A percentile compares a stretch with the other conserved stretches of the same genome.
phyloP scores from a whole-genome alignment of 2,329 filamentous ascomycete species.

The Meredithiella fracta region DNA sequence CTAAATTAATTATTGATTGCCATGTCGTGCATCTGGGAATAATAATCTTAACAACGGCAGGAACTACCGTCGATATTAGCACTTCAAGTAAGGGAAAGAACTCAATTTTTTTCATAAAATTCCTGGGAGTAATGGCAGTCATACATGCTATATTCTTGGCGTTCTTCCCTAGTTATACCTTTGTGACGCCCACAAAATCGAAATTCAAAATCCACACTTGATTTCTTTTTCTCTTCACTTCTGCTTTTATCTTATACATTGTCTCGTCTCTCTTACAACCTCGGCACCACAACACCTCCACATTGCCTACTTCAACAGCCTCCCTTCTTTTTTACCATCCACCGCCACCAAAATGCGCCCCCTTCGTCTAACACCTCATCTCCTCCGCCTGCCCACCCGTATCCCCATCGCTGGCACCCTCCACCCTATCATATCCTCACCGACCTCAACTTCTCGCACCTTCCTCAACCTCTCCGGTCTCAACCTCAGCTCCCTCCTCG shows the following conservation, averaged over 20 bases:
- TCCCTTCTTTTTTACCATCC: not conserved
- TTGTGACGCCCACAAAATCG: not conserved
- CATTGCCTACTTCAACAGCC: not conserved
- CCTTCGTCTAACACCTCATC: not conserved
- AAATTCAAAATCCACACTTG: no score
- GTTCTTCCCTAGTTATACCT: not conserved
- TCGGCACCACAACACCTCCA: not conserved
- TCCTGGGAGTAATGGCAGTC: not conserved
- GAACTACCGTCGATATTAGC: not conserved
- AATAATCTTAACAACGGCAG: not conserved
- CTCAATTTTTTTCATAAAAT: not conserved
- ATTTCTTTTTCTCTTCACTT: not conserved
- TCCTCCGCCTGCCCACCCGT: not conserved
- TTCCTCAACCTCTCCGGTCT: constrained; percentile 22
- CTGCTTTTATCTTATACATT: not conserved
- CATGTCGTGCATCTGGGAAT: constrained; percentile 1
- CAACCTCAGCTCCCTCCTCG: constrained; percentile 17
- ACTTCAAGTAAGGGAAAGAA: not conserved
- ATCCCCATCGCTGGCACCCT: not conserved
- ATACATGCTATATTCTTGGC: not conserved
- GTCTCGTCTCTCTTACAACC: not conserved
- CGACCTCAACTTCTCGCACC: constrained; percentile 20
- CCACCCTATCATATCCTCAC: no score
- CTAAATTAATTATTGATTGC: not conserved
- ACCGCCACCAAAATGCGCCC: not conserved